A percentile compares a stretch with the other conserved stretches of the same genome.
phyloP scores from a whole-genome alignment of 176 grass and related monocot genomes.

The Poa annua region DNA sequence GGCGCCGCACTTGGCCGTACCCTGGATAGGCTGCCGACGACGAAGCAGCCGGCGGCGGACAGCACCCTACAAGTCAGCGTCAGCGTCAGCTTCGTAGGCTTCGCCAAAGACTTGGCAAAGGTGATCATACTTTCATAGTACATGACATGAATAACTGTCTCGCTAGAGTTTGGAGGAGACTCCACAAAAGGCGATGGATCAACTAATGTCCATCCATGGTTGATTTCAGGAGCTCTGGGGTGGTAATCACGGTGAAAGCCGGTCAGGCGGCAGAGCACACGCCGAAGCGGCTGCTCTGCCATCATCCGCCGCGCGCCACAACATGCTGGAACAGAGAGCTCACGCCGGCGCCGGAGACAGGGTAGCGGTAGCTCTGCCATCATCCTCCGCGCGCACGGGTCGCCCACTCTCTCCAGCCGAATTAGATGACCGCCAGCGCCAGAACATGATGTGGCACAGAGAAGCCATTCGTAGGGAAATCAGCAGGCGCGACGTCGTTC shows the following conservation, averaged over 20 bases:
- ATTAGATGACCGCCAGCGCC: background rate
- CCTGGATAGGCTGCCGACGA: background rate
- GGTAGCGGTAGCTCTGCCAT: background rate
- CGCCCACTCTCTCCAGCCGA: background rate
- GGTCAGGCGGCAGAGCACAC: background rate
- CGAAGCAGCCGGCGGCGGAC: background rate
- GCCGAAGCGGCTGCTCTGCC: background rate
- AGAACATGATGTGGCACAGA: background rate
- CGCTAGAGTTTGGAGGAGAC: background rate
- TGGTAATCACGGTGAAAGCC: background rate
- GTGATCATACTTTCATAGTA: background rate
- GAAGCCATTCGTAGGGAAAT: background rate
- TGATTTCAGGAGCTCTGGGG: background rate
- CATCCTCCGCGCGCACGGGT: background rate
- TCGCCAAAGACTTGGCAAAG: constrained; percentile 8
- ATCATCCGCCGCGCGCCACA: background rate
- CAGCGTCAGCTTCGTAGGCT: background rate
- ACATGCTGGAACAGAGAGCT: background rate
- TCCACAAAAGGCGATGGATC: background rate
- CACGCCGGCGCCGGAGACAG: background rate
- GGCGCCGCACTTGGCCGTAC: constrained; percentile 28
- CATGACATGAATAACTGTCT: background rate
- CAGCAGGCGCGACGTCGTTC: background rate
- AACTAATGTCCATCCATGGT: background rate
- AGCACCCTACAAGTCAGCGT: background rate